phyloP scores from a whole-genome alignment of 2,329 filamentous ascomycete species.

The Ceratocystiopsis minuta region DNA sequence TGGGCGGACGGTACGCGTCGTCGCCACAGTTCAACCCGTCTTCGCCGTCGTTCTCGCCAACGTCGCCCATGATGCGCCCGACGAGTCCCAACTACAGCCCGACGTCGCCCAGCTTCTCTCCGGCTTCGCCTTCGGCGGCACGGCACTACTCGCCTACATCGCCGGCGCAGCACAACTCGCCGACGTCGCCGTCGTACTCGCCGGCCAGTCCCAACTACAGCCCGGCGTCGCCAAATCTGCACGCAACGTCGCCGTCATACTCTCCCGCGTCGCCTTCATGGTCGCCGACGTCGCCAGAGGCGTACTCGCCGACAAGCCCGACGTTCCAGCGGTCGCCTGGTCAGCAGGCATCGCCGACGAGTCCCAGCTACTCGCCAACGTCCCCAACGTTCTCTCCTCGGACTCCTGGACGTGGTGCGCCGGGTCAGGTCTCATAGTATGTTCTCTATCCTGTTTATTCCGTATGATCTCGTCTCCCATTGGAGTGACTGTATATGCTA shows the following conservation, averaged over 20 bases:
- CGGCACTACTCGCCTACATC: conserved; percentile 51
- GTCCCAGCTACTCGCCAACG: conserved; percentile 54
- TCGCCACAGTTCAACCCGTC: conserved; percentile 46
- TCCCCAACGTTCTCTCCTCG: conserved; percentile 29
- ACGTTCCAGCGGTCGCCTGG: conserved; percentile 37
- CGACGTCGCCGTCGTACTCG: conserved; percentile 56
- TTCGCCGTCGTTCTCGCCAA: conserved; percentile 45
- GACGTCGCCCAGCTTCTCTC: conserved; percentile 47
- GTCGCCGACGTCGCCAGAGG: conserved; percentile 53
- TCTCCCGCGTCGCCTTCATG: conserved; percentile 58
- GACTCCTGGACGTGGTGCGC: conserved; percentile 20
- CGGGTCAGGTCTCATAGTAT: conserved; percentile 19
- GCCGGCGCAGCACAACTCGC: conserved; percentile 54
- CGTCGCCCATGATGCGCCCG: conserved; percentile 38
- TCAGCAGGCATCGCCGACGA: conserved; percentile 42
- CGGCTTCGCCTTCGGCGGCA: conserved; percentile 38
- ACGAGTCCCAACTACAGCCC: conserved; percentile 45
- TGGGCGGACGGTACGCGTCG: conserved; percentile 30
- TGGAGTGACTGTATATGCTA: no score
- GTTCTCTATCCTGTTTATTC: no score
- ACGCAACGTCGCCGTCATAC: conserved; percentile 40
- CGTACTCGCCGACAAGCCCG: conserved; percentile 46
- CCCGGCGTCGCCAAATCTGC: conserved; percentile 44
- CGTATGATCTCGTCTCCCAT: no score
- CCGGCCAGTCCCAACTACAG: conserved; percentile 55